Conservation (phyloP, 2,329 filamentous ascomycete species). For the Trichothecium sympodiale region DNA sequence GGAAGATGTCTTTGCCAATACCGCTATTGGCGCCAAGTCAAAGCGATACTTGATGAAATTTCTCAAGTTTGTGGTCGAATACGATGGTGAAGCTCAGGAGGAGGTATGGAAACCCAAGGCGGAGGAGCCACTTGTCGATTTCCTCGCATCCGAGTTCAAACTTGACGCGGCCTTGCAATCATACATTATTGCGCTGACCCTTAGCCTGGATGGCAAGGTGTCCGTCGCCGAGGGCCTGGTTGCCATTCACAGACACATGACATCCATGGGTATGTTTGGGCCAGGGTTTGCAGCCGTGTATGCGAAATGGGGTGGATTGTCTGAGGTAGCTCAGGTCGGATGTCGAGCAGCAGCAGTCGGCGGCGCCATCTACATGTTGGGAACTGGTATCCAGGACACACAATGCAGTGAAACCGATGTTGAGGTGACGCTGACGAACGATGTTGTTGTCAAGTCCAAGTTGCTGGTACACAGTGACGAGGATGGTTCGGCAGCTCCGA, state of each 20-base stretch:
- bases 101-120: conserved; percentile 49
- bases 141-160: conserved; percentile 52
- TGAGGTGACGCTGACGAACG: conserved; percentile 43
- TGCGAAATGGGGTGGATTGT: conserved; percentile 84
- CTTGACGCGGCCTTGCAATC: conserved; percentile 58
- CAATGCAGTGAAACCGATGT: conserved; percentile 16
- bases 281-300: conserved; percentile 82
- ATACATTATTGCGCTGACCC: conserved; percentile 53
- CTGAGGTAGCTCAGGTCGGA: conserved; percentile 82
- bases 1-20: conserved; percentile 82
- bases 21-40: conserved; percentile 62
- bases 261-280: conserved; percentile 79
- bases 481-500: neutral
- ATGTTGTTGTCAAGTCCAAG: conserved; percentile 43
- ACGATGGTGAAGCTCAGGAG: conserved; percentile 44
- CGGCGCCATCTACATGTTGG: conserved; percentile 81
- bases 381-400: conserved; percentile 47
- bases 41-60: conserved; percentile 91
- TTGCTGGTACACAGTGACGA: conserved; percentile 32
- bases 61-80: conserved; percentile 72
- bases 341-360: conserved; percentile 88
- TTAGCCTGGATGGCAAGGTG: conserved; percentile 55
- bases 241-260: conserved; percentile 66
- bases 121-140: conserved; percentile 41
- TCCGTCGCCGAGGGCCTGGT: conserved; percentile 57